A percentile compares a stretch with the other conserved stretches of the same genome.
These are phyloP conservation scores for Ogataea ganodermae DNA, from an alignment of 805 yeast species.

Conservation along the genomic window DNA sequence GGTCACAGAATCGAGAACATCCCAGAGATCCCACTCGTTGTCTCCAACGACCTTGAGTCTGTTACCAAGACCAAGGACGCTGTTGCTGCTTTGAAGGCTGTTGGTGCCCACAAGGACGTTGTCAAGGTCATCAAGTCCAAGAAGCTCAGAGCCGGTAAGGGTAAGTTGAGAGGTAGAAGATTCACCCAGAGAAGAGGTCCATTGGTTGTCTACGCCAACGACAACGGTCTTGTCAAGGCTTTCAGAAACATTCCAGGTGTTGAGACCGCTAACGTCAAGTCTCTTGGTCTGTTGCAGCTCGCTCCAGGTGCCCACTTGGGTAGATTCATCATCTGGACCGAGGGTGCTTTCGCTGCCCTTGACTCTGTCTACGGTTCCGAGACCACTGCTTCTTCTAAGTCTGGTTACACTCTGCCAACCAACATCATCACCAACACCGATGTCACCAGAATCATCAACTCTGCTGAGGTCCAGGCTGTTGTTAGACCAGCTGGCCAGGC, in stretches of 20 bases:
- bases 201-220: conserved; percentile 95
- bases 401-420: conserved; percentile 89
- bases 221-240: conserved; percentile 97
- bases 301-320: conserved; percentile 99
- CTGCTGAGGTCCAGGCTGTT: conserved; percentile 98
- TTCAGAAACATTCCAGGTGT: conserved; percentile 99
- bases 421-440: conserved; percentile 96
- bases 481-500: conserved; percentile 96
- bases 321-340: conserved; percentile 99
- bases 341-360: conserved; percentile 93
- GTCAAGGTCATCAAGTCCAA: conserved; percentile 97
- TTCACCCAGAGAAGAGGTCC: conserved; percentile 99
- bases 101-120: conserved; percentile 98
- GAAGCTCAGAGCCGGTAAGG: conserved; percentile 99
- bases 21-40: conserved; percentile 98
- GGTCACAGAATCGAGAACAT: conserved; percentile 99
- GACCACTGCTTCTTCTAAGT: conserved; percentile 77
- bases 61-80: conserved; percentile 98
- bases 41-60: conserved; percentile 88
- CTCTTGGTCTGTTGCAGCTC: conserved; percentile 94
- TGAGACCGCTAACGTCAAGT: conserved; percentile 89
- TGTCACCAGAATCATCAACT: conserved; percentile 95
- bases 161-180: conserved; percentile 99
- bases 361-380: conserved; percentile 98
- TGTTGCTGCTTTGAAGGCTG: conserved; percentile 94